A percentile compares a stretch with the other conserved stretches of the same genome.
Evolutionary conservation across 148 eudicot species (phyloP).

Genomic region (Silene latifolia): DNA sequence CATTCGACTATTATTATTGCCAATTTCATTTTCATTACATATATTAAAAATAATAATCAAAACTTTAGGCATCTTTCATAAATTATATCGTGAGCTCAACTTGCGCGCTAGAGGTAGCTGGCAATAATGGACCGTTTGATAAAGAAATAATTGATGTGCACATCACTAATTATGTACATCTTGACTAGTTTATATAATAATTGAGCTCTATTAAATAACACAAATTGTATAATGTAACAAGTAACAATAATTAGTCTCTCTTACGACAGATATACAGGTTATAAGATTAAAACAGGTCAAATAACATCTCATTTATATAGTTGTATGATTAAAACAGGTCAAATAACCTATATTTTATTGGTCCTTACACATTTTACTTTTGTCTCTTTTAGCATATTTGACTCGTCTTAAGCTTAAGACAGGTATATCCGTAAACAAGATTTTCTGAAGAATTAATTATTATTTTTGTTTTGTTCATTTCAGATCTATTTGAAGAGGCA

Average conservation of each 20-base stretch:
- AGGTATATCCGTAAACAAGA: too few species aligned
- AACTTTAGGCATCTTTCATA: not conserved
- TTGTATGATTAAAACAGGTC: too few species aligned
- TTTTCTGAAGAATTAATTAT: too few species aligned
- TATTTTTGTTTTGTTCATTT: not conserved
- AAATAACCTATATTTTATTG: too few species aligned
- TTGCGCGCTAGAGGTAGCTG: conserved; percentile 10
- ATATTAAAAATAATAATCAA: not conserved
- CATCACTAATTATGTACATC: not conserved
- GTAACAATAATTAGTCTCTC: too few species aligned
- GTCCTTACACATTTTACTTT: too few species aligned
- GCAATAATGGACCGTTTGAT: not conserved
- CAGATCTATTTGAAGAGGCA: conserved; percentile 43
- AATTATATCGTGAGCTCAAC: not conserved
- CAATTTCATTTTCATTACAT: not conserved
- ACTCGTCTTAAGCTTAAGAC: too few species aligned
- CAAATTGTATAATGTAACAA: too few species aligned
- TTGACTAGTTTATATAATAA: not conserved
- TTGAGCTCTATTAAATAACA: not conserved
- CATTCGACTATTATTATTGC: not conserved
- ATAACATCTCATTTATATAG: too few species aligned
- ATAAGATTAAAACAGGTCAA: too few species aligned
- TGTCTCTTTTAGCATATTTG: too few species aligned
- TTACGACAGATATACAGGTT: too few species aligned
- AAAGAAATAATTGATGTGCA: not conserved